Conservation (phyloP, 495 filamentous ascomycete genomes). For the Bathelium albidoporum region DNA sequence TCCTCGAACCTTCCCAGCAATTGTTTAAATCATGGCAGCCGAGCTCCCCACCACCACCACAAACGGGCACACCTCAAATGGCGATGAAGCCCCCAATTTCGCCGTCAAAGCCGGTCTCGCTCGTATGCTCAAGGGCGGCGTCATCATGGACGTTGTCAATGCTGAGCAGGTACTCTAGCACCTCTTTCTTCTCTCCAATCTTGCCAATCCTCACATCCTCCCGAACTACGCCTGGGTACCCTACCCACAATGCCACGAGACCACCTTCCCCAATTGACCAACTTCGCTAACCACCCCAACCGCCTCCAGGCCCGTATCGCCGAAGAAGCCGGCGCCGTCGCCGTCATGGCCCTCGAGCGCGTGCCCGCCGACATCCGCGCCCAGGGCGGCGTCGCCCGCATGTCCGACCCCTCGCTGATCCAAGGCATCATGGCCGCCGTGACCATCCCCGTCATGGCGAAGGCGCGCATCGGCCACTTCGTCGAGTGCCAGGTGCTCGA, state of each 20-base stretch:
- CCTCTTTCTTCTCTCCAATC: slow-evolving; percentile 6
- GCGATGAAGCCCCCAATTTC: slow-evolving; percentile 25
- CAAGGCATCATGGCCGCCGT: slow-evolving; percentile 91
- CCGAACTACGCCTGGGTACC: neutral
- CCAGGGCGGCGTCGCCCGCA: slow-evolving; percentile 87
- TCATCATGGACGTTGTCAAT: slow-evolving; percentile 98
- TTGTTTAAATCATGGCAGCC: slow-evolving; percentile 21
- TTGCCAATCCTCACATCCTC: neutral
- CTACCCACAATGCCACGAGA: too few species aligned
- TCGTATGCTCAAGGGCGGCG: slow-evolving; percentile 95
- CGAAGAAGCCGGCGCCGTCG: slow-evolving; percentile 89
- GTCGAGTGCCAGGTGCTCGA: slow-evolving; percentile 98
- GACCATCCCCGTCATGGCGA: slow-evolving; percentile 99
- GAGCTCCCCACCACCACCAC: slow-evolving; percentile 28
- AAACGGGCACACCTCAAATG: slow-evolving; percentile 29
- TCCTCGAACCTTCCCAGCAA: too few species aligned
- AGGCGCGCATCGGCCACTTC: slow-evolving; percentile 95
- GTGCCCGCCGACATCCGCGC: slow-evolving; percentile 94
- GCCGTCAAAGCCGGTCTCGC: slow-evolving; percentile 86
- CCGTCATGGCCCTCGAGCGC: slow-evolving; percentile 97
- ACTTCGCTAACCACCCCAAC: too few species aligned
- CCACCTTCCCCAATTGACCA: too few species aligned
- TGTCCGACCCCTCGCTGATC: slow-evolving; percentile 95
- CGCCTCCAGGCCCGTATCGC: slow-evolving; percentile 69
- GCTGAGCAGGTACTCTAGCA: slow-evolving; percentile 60